Evolutionary conservation across 352 stramenopile genomes (phyloP).

Genomic region (Thraustotheca clavata): DNA sequence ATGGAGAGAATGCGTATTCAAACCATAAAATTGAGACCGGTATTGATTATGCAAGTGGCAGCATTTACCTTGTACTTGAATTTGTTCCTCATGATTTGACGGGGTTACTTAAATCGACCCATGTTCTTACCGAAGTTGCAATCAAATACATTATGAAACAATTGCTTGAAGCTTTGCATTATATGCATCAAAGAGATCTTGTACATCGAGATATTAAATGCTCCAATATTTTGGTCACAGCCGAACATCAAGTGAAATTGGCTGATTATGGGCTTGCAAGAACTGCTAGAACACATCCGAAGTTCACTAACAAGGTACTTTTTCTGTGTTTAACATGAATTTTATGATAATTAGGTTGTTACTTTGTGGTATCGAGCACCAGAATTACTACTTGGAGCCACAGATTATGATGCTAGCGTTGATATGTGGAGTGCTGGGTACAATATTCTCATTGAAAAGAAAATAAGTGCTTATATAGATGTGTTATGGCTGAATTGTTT

Average conservation of each 20-base stretch:
- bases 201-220: constrained; percentile 89
- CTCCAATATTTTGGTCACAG: constrained; percentile 75
- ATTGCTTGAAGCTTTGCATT: constrained; percentile 73
- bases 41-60: constrained; percentile 77
- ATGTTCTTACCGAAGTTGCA: constrained; percentile 64
- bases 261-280: constrained; percentile 78
- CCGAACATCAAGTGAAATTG: constrained; percentile 69
- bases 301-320: constrained; percentile 87
- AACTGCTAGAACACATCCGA: constrained; percentile 68
- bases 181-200: constrained; percentile 86
- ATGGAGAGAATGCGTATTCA: not conserved
- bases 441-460: not conserved
- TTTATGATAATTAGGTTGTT: constrained; percentile 73
- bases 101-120: constrained; percentile 43
- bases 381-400: constrained; percentile 89
- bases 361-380: constrained; percentile 93
- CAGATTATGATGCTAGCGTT: constrained; percentile 88
- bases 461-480: constrained; percentile 23
- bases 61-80: constrained; percentile 81
- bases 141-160: constrained; percentile 86
- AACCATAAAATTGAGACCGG: constrained; percentile 63
- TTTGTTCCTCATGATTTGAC: constrained; percentile 84
- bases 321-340: not conserved
- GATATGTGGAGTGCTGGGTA: constrained; percentile 93
- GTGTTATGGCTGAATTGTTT: constrained; percentile 80